Evolutionary conservation across 1,284 basidiomycete species (phyloP).

Genomic region (Trichosporon sp.): DNA sequence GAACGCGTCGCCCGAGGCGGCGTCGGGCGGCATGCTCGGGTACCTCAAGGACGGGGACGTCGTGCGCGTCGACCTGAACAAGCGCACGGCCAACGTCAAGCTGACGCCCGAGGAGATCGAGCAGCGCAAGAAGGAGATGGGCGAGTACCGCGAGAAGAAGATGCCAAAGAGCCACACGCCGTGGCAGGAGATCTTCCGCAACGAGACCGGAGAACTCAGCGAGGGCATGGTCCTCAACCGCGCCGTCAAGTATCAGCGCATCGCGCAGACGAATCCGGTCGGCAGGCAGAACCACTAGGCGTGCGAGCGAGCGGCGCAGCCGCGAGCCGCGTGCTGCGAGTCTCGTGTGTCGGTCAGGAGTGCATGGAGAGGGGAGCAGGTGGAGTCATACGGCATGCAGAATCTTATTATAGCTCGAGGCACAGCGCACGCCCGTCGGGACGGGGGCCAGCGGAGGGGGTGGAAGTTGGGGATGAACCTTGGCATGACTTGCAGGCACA

Average conservation of each 20-base stretch:
- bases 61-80: constrained; percentile 45
- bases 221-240: constrained; percentile 48
- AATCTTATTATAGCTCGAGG: not conserved
- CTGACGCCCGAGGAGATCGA: constrained; percentile 37
- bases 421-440: not conserved
- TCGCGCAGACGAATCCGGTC: constrained; percentile 43
- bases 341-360: too few species aligned
- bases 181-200: constrained; percentile 49
- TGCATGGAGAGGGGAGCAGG: too few species aligned
- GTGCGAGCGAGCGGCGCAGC: not conserved
- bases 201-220: constrained; percentile 39
- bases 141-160: constrained; percentile 24
- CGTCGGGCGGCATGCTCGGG: constrained; percentile 44
- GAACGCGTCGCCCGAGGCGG: constrained; percentile 48
- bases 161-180: constrained; percentile 44
- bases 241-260: constrained; percentile 45
- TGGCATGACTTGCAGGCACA: not conserved
- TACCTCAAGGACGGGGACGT: constrained; percentile 47
- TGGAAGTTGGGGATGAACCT: not conserved
- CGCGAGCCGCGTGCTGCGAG: too few species aligned
- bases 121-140: constrained; percentile 37
- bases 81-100: constrained; percentile 39
- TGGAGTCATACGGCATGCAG: not conserved
- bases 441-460: too few species aligned
- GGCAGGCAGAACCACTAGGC: constrained; percentile 45